Evolutionary conservation across 495 filamentous ascomycete species (phyloP), one percentile per base, ranked within the genome.

Genomic region (Jackrogersella multiformis): DNA sequence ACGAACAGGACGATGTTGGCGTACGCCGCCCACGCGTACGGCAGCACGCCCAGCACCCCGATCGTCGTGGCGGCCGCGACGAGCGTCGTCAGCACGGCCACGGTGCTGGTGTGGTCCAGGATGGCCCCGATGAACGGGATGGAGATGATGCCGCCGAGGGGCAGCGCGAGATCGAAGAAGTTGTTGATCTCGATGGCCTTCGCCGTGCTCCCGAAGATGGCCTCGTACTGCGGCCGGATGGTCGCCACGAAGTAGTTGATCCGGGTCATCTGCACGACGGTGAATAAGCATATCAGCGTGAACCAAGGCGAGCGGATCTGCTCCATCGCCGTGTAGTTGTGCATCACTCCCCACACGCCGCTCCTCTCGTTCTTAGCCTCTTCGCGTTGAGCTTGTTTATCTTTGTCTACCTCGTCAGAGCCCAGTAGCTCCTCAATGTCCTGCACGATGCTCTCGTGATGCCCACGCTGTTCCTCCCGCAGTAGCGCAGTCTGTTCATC

Each of bases 231-330:
- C 6, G 88, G 82, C 16, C 89, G 87, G 62, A 99, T 87, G 2
- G 95, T 95, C 0, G 95, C 93, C 28, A 99, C 92, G 70, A 99
- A 99, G 83, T 93, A 99, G 79, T 98, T 98, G 76, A 97, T 97
- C 15, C 94, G 87, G 0, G 90, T 92, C 94, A 96, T 97, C 76
- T 95, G 92, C 16, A 96, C 76, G 20, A 95, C 84, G 0, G 95
- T 97, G 77, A 97, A 97, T 2, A 92, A 70, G 5, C 91, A 88
- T 64, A 97, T 93, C 24, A 97, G 81, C 21, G 91, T 77, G 70
- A 97, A 99, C 94, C 94, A 99, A 1, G 89, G 90, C 2, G 88
- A 89, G 28, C 73, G 76, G 72, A 99, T 91, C 78, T 99, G 95
- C 52, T 89, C 77, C 12, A 81, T 65, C 0, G 92, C 91, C 4